phyloP scores from a whole-genome alignment of 2,329 filamentous ascomycete species.

The Hansfordia pulvinata region DNA sequence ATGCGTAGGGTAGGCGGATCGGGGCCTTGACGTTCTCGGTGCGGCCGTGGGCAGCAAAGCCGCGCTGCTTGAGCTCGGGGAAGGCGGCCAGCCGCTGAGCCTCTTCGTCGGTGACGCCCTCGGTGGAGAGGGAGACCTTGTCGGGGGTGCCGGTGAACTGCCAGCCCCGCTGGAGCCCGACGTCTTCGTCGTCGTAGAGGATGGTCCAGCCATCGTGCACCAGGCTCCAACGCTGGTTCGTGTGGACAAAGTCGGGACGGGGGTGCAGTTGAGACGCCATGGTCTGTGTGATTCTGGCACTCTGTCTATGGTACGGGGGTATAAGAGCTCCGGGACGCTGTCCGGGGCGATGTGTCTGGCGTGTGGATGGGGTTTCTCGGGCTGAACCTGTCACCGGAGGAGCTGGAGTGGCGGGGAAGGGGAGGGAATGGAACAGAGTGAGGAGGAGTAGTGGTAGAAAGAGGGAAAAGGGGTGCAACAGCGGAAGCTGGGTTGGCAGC shows the following conservation, averaged over 20 bases:
- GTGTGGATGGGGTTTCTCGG: too few relatives aligned
- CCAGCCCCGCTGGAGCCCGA: slow-evolving; percentile 39
- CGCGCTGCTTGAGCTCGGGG: slow-evolving; percentile 32
- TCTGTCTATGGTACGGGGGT: too few relatives aligned
- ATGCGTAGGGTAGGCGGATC: slow-evolving; percentile 52
- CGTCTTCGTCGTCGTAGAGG: slow-evolving; percentile 50
- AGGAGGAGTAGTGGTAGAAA: too few relatives aligned
- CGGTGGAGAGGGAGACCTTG: slow-evolving; percentile 17
- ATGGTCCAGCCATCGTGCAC: slow-evolving; percentile 53
- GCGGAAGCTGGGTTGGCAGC: too few relatives aligned
- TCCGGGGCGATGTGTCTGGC: too few relatives aligned
- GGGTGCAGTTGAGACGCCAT: slow-evolving; percentile 33
- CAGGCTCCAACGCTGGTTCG: slow-evolving; percentile 39
- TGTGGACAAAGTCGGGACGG: slow-evolving; percentile 49
- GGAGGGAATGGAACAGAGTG: too few relatives aligned
- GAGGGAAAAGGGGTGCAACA: too few relatives aligned
- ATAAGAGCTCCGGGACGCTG: too few relatives aligned
- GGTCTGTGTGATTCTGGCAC: slow-evolving; percentile 1
- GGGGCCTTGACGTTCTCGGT: slow-evolving; percentile 28
- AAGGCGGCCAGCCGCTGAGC: slow-evolving; percentile 33
- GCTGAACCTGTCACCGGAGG: too few relatives aligned
- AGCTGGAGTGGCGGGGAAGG: too few relatives aligned
- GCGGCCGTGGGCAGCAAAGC: slow-evolving; percentile 18
- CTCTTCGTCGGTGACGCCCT: slow-evolving; percentile 19
- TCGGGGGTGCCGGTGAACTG: slow-evolving; percentile 34